Evolutionary conservation across 768 basidiomycete genomes (phyloP).

Genomic region (Suillus bovinus): DNA sequence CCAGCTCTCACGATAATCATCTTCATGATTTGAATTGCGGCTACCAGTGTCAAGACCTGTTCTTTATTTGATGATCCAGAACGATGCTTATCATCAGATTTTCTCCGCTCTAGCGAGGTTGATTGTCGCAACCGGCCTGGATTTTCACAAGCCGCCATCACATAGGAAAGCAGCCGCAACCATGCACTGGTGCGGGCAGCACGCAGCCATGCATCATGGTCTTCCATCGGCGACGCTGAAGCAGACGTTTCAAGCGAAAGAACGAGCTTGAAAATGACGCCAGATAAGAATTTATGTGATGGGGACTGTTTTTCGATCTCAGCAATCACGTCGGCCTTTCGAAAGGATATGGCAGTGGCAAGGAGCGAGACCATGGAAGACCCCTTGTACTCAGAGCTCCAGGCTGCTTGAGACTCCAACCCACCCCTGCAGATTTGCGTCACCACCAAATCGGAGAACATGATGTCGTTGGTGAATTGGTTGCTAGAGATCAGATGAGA

Average conservation of each 20-base stretch:
- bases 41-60: conserved; percentile 36
- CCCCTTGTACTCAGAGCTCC: conserved; percentile 22
- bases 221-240: conserved; percentile 40
- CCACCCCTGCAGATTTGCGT: conserved; percentile 47
- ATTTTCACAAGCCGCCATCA: conserved; percentile 51
- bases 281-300: conserved; percentile 61
- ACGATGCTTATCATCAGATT: conserved; percentile 41
- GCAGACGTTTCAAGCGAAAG: conserved; percentile 53
- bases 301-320: conserved; percentile 57
- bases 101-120: conserved; percentile 41
- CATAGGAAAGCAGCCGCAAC: conserved; percentile 62
- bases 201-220: conserved; percentile 48
- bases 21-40: conserved; percentile 68
- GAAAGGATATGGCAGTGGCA: conserved; percentile 47
- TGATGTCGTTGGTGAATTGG: conserved; percentile 49
- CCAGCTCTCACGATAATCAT: conserved; percentile 63
- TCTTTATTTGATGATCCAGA: conserved; percentile 19
- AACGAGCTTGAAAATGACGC: conserved; percentile 62
- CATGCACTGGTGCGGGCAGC: conserved; percentile 50
- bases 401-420: conserved; percentile 42
- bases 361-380: conserved; percentile 39
- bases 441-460: conserved; percentile 49
- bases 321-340: conserved; percentile 51
- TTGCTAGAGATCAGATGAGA: conserved; percentile 44
- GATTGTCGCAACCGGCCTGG: conserved; percentile 25